Base-by-base conservation (phyloP, 805 yeast species). In the Ogataea angusta region DNA sequence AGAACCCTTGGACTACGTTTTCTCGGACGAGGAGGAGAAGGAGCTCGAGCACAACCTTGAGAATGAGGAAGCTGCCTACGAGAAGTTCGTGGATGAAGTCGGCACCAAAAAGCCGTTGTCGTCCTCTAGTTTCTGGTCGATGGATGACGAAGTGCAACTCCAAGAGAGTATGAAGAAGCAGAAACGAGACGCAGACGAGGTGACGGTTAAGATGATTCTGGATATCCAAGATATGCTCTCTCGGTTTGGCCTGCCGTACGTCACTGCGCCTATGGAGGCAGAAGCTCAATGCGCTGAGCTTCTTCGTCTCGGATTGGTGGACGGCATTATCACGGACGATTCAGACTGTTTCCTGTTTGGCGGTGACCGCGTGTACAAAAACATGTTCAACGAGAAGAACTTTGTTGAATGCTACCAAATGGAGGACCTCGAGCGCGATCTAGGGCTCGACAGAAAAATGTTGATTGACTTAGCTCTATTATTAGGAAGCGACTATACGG, bases 241-340 rank as follows among this genome's bases (percentile, higher is more conserved):
- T 21, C 64, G 91, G 39, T 93, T 93, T 69, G 99, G 99, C 1
- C 85, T 93, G 4, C 99, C 99, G 0, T 93, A 78, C 51, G 75
- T 93, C 8, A 86, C 95, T 0, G 97, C 99, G 0, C 99, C 99
- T 1, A 88, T 88, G 90, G 99, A 93, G 63, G 99, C 99, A 1
- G 99, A 93, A 65, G 98, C 99, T 0, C 99, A 93, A 56, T 93
- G 99, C 65, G 96, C 96, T 0, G 86, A 83, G 49, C 64, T 93
- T 6, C 62, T 78, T 28, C 56, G 62, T n/a, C 60, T 89, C 16
- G 77, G 75, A 0, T 67, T 93, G 14, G 96, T 91, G 4, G 98
- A 93, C 62, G 99, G 99, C 0, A 83, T 93, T 5, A 82, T 93
- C 17, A 93, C 99, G 0, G 99, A 93, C 64, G 99, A 93, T 68